phyloP scores from a whole-genome alignment of 192 early-diverging fungal genomes.

The Coemansia asiatica region DNA sequence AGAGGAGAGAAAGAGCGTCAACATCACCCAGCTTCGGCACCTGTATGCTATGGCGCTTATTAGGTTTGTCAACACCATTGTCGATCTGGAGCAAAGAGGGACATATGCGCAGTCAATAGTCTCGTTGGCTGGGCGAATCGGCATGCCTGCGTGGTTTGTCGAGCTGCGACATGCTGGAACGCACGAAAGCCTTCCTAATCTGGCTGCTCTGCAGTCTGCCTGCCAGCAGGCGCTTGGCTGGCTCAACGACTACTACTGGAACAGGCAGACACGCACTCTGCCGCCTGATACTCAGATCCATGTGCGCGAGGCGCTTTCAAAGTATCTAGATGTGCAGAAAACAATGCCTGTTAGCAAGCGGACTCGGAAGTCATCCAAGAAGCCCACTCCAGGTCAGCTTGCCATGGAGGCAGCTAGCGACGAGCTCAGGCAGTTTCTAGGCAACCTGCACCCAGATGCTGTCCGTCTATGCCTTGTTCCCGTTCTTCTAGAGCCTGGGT shows the following conservation, averaged over 20 bases:
- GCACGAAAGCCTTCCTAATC: conserved; percentile 62
- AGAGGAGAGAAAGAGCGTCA: conserved; percentile 19
- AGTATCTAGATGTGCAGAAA: conserved; percentile 18
- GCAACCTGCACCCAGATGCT: conserved; percentile 46
- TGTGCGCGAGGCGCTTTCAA: conserved; percentile 21
- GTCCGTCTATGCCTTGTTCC: conserved; percentile 55
- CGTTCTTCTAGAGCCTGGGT: conserved; percentile 57
- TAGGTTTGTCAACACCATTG: conserved; percentile 64
- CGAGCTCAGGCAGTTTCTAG: conserved; percentile 42
- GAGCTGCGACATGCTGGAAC: conserved; percentile 68
- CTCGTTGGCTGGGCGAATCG: conserved; percentile 53
- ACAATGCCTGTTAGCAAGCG: conserved; percentile 1
- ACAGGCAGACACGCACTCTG: conserved; percentile 39
- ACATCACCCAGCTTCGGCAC: conserved; percentile 31
- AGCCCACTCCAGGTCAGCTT: not conserved
- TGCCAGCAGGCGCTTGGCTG: conserved; percentile 59
- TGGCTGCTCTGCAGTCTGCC: conserved; percentile 57
- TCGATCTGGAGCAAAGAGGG: conserved; percentile 60
- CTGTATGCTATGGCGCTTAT: conserved; percentile 50
- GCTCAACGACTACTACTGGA: conserved; percentile 60
- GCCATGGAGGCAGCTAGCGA: conserved; percentile 17
- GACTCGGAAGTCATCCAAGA: not conserved
- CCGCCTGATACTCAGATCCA: conserved; percentile 35
- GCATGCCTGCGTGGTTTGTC: conserved; percentile 68
- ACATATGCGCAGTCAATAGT: conserved; percentile 58